Base-by-base conservation (phyloP, 1,284 basidiomycete genomes). In the Ustilago tritici region DNA sequence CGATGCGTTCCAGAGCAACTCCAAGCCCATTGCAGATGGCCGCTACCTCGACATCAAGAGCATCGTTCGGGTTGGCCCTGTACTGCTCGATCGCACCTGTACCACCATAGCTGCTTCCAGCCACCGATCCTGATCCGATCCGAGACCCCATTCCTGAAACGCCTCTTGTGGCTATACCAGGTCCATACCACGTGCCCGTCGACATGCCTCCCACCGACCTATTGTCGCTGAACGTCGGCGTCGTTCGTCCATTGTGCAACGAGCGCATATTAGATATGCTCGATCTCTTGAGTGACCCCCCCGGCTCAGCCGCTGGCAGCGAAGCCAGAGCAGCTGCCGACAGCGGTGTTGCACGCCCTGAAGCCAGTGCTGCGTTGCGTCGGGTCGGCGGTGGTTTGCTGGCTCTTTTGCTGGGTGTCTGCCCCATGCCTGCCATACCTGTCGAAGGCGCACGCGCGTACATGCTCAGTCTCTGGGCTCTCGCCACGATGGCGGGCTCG, bases 11-110 rank as follows among this genome's bases (percentile, higher is more conserved):
- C 61, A 95, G 89, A 17, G 91, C 85, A 60, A 95, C 88, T 19
- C 91, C 88, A 49, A 93, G 90, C 17, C 90, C 89, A 84, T 95
- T 95, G 70, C 91, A 92, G 47, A 95, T 87, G 36, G 87, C 87
- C 4, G 92, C 92, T 41, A 95, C 90, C 84, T 94, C 92, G 8
- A 89, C 86, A 86, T 95, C 94, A 40, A 95, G 89, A 4, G 93
- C 93, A 84, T 95, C 94, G 69, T 90, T 90, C 50, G 88, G 82
- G 84, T 92, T 94, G 3, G 92, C 90, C n/a, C 90, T 85, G 86
- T 95, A 95, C 71, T 90, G 61, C 49, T 75, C 76, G 14, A 78
- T 78, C 31, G 60, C 52, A 8, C 68, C 72, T 2, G 61, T 75
- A 11, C 50, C 70, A 23, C 76, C 75, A 35, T 73, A 74, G 49